phyloP scores from a whole-genome alignment of 2,329 filamentous ascomycete genomes.

The Helminthosporium solani region DNA sequence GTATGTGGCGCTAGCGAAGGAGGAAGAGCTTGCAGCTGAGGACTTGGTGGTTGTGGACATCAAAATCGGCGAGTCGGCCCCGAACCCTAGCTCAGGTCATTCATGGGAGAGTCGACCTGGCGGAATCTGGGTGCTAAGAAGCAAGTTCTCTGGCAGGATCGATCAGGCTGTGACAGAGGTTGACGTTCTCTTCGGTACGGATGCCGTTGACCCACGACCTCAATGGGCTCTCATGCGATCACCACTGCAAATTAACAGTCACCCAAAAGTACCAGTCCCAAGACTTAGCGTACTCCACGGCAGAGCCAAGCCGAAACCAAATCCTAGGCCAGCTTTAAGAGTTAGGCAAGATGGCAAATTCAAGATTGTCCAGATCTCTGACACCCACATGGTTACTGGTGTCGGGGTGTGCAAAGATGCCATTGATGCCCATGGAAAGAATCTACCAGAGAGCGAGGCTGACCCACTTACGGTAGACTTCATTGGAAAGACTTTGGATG shows the following conservation, averaged over 20 bases:
- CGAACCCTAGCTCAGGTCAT: conserved; percentile 52
- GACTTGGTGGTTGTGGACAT: conserved; percentile 78
- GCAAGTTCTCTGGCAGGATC: conserved; percentile 65
- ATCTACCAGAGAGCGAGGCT: conserved; percentile 79
- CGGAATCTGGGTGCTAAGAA: conserved; percentile 67
- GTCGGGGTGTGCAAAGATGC: conserved; percentile 82
- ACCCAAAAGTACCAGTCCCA: conserved; percentile 51
- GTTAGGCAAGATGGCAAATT: conserved; percentile 84
- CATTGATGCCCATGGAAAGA: conserved; percentile 63
- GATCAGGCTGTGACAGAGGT: conserved; percentile 73
- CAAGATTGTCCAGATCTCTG: conserved; percentile 90
- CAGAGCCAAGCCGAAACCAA: conserved; percentile 59
- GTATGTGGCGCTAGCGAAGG: conserved; percentile 37
- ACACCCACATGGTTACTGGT: conserved; percentile 86
- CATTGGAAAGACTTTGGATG: conserved; percentile 57
- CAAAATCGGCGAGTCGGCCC: conserved; percentile 66
- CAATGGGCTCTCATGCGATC: conserved; percentile 70
- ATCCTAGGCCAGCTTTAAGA: conserved; percentile 62
- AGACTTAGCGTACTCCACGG: conserved; percentile 77
- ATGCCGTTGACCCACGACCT: conserved; percentile 81
- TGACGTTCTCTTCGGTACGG: conserved; percentile 82
- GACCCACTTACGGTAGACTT: conserved; percentile 86
- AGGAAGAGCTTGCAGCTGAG: conserved; percentile 69
- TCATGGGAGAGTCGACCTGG: conserved; percentile 72
- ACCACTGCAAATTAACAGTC: conserved; percentile 39